Evolutionary conservation across 495 filamentous ascomycete species (phyloP).

Genomic region (Lasiosphaeris hirsuta): DNA sequence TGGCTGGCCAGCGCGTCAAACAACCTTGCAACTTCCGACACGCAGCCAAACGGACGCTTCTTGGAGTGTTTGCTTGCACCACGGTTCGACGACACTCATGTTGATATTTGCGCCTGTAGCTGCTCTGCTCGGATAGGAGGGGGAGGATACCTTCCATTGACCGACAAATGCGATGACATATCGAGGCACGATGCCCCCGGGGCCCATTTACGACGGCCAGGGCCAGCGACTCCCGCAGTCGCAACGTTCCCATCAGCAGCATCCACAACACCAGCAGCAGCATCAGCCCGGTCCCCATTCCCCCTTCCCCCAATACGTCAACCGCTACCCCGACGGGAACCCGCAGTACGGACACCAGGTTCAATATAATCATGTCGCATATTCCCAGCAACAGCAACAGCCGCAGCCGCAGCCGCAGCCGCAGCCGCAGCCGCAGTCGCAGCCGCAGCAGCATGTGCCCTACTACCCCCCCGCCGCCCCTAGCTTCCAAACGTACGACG

Average conservation of each 20-base stretch:
- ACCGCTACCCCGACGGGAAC: slow-evolving; percentile 20
- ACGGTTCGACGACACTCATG: neutral
- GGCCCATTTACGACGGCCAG: slow-evolving; percentile 41
- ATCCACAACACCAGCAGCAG: slow-evolving; percentile 8
- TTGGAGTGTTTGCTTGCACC: neutral
- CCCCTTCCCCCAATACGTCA: slow-evolving; percentile 17
- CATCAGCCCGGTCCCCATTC: slow-evolving; percentile 12
- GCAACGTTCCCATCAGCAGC: slow-evolving; percentile 15
- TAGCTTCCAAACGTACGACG: slow-evolving; percentile 21
- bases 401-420: neutral
- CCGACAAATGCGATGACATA: slow-evolving; percentile 36
- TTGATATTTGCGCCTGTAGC: neutral
- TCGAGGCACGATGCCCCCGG: slow-evolving; percentile 42
- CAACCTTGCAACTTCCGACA: too few relatives aligned
- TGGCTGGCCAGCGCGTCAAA: too few relatives aligned
- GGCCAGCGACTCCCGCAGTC: slow-evolving; percentile 16
- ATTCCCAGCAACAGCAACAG: slow-evolving; percentile 1
- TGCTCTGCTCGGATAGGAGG: slow-evolving; percentile 3
- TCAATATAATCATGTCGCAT: slow-evolving; percentile 25
- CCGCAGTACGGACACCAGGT: slow-evolving; percentile 26
- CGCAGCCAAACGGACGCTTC: neutral
- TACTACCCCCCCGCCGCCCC: slow-evolving; percentile 18
- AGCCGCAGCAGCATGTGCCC: slow-evolving; percentile 18
- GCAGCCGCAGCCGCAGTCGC: slow-evolving; percentile 16
- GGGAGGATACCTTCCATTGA: slow-evolving; percentile 8